Conservation (phyloP, 768 basidiomycete species). For the Dacryopinax primogenitus region DNA sequence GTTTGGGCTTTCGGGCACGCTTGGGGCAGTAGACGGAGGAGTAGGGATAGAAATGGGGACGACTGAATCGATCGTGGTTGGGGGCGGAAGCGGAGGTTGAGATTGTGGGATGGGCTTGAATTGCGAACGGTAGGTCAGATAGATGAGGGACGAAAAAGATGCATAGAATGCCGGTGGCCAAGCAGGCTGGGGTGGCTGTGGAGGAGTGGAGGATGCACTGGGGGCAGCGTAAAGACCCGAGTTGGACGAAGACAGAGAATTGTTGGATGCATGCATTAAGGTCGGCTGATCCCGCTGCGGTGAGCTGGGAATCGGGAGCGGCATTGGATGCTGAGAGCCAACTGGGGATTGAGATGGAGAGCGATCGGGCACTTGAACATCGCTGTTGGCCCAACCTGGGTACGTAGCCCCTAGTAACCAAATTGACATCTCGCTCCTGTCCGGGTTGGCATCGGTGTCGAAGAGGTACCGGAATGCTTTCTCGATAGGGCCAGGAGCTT, state of each 20-base stretch:
- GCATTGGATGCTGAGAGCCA: constrained; percentile 14
- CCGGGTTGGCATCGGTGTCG: constrained; percentile 76
- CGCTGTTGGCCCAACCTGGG: constrained; percentile 50
- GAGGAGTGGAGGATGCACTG: constrained; percentile 37
- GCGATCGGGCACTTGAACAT: constrained; percentile 12
- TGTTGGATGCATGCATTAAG: constrained; percentile 27
- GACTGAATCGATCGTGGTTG: constrained; percentile 29
- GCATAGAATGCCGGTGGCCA: constrained; percentile 78
- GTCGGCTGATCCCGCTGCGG: constrained; percentile 13
- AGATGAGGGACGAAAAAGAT: constrained; percentile 79
- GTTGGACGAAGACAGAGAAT: constrained; percentile 30
- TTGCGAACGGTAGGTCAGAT: constrained; percentile 85
- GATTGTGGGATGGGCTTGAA: constrained; percentile 60
- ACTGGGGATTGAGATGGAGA: constrained; percentile 18
- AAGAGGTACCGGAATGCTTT: constrained; percentile 81
- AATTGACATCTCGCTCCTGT: constrained; percentile 68
- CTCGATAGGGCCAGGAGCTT: constrained; percentile 33
- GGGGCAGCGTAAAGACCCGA: constrained; percentile 34
- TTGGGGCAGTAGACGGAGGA: constrained; percentile 16
- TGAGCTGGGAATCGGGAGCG: constrained; percentile 15
- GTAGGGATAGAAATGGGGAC: constrained; percentile 18
- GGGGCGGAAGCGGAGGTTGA: constrained; percentile 36
- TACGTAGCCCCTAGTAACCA: constrained; percentile 83
- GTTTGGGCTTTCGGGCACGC: constrained; percentile 31
- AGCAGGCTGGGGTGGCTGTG: constrained; percentile 29